Evolutionary conservation across 257 asterid species (phyloP).

Genomic region (Paraleonurus japonicus): DNA sequence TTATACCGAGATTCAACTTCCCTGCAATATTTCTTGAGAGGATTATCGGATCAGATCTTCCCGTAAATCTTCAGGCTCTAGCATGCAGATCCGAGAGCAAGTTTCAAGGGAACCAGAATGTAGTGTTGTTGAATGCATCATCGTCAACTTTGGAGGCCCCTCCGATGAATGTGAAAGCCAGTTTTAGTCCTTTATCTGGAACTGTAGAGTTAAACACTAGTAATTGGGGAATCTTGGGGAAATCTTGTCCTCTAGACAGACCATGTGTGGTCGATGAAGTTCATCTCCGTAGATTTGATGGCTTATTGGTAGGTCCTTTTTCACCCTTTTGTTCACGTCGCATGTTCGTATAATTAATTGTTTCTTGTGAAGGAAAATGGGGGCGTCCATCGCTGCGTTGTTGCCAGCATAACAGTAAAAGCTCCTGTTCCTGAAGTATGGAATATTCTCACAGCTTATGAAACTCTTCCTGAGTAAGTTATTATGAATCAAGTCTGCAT

Average conservation of each 20-base stretch:
- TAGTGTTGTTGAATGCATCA: conserved; percentile 24
- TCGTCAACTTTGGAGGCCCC: conserved; percentile 30
- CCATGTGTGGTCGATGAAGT: conserved; percentile 94
- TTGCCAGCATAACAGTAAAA: conserved; percentile 92
- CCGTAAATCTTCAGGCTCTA: conserved; percentile 83
- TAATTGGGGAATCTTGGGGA: conserved; percentile 85
- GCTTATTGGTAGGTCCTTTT: conserved; percentile 65
- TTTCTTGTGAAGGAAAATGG: conserved; percentile 83
- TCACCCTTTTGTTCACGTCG: not conserved
- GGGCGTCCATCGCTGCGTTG: conserved; percentile 91
- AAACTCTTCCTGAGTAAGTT: conserved; percentile 87
- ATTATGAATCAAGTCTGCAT: no score
- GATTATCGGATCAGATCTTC: conserved; percentile 92
- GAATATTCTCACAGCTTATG: conserved; percentile 87
- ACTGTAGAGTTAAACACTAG: conserved; percentile 48
- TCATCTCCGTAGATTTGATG: conserved; percentile 96
- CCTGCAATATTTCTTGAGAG: conserved; percentile 95
- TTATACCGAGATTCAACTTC: conserved; percentile 87
- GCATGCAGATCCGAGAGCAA: conserved; percentile 83
- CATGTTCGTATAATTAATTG: conserved; percentile 21
- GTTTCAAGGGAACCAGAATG: conserved; percentile 55
- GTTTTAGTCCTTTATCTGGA: conserved; percentile 59
- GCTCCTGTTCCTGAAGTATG: conserved; percentile 88
- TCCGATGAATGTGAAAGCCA: conserved; percentile 43
- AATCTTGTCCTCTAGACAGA: conserved; percentile 63